Evolutionary conservation across 306 rosid species (phyloP).

Genomic region (Rosa persica): DNA sequence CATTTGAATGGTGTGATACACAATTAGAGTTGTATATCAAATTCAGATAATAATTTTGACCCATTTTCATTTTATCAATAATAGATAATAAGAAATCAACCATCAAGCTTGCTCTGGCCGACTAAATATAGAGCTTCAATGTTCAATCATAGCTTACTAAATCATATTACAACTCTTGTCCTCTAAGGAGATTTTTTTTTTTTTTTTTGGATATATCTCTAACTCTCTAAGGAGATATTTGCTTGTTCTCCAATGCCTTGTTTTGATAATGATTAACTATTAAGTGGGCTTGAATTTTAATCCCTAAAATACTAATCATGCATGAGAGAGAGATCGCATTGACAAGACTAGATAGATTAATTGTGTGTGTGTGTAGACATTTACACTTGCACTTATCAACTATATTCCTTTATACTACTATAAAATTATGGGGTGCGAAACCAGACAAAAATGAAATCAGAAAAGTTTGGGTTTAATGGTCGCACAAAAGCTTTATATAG

Average conservation of each 20-base stretch:
- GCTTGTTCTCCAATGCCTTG: not conserved
- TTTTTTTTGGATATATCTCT: too few species aligned
- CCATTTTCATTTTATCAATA: not conserved
- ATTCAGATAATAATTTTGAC: too few species aligned
- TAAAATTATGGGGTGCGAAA: not conserved
- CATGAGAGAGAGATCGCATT: not conserved
- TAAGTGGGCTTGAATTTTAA: not conserved
- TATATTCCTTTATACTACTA: not conserved
- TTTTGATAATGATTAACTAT: slow-evolving; percentile 10
- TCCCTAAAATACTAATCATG: not conserved
- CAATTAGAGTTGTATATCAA: not conserved
- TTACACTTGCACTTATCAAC: not conserved
- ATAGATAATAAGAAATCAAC: not conserved
- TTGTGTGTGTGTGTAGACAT: not conserved
- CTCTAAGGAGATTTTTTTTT: too few species aligned
- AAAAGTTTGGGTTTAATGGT: not conserved
- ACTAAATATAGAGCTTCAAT: not conserved
- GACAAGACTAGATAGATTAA: not conserved
- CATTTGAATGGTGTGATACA: not conserved
- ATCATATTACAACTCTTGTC: not conserved
- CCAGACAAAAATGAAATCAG: slow-evolving; percentile 18
- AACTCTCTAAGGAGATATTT: not conserved
- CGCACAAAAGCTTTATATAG: not conserved
- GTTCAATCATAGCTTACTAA: not conserved
- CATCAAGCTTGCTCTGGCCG: not conserved